Percentiles rank a stretch among this genome's conserved stretches.
Evolutionary conservation across 495 filamentous ascomycete genomes (phyloP).

Genomic region (Penicillium antarcticum): DNA sequence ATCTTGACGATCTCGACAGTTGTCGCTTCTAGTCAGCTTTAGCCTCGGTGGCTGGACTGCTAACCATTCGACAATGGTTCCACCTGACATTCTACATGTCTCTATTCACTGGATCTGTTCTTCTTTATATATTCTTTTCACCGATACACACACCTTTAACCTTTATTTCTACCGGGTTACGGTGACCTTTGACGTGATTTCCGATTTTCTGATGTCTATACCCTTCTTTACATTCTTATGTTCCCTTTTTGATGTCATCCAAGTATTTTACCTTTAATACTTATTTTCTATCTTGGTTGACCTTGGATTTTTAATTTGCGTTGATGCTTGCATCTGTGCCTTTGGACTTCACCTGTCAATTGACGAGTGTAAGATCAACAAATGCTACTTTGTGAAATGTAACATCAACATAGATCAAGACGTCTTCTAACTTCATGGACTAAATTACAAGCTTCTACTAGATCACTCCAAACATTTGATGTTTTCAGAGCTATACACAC

Average conservation of each 20-base stretch:
- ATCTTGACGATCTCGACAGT: conserved; percentile 12
- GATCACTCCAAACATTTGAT: too few species aligned
- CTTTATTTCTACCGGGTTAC: conserved; percentile 8
- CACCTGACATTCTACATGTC: neutral
- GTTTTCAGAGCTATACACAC: neutral
- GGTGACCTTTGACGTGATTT: conserved; percentile 21
- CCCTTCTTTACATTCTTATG: conserved; percentile 19
- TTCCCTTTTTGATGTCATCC: conserved; percentile 12
- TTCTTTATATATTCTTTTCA: conserved; percentile 15
- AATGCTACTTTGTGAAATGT: neutral
- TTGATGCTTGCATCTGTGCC: conserved; percentile 10
- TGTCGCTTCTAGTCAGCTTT: neutral
- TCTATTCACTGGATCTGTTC: conserved; percentile 6
- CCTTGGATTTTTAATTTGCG: conserved; percentile 5
- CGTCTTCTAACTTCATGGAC: neutral
- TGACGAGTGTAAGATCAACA: conserved; percentile 10
- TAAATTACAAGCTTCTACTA: neutral
- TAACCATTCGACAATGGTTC: conserved; percentile 6
- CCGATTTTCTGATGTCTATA: conserved; percentile 29
- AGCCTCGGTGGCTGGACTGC: neutral
- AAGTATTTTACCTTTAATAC: conserved; percentile 7
- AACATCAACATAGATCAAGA: too few species aligned
- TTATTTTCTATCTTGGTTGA: conserved; percentile 11
- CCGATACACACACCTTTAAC: conserved; percentile 7
- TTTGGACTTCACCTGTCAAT: conserved; percentile 4